A percentile compares a stretch with the other conserved stretches of the same genome.
phyloP scores from a whole-genome alignment of 805 yeast species.

The Yarrowia osloensis region DNA sequence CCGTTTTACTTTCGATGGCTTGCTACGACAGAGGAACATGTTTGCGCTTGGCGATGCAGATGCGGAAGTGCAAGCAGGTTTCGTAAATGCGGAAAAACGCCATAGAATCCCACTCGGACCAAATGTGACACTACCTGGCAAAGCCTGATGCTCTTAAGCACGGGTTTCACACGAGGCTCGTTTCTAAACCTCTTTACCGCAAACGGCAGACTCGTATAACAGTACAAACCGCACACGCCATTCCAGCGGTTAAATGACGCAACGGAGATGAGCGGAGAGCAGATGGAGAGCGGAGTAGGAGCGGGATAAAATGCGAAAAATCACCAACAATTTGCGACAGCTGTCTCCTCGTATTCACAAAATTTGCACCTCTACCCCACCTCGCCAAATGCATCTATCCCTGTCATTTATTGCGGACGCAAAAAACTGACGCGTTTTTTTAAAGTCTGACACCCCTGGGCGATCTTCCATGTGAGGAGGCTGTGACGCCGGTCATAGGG shows the following conservation, averaged over 20 bases:
- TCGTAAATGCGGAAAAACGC: no score
- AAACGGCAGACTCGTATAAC: neutral
- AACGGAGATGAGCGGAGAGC: neutral
- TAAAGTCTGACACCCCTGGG: conserved; percentile 3
- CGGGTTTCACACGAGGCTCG: neutral
- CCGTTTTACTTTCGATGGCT: neutral
- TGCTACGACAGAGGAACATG: neutral
- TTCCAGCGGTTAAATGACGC: neutral
- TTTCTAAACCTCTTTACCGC: neutral
- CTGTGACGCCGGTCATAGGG: neutral
- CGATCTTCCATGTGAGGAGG: neutral
- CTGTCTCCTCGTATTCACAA: no score
- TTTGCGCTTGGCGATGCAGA: neutral
- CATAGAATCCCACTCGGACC: no score
- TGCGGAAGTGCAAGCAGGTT: no score
- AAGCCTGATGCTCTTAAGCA: no score
- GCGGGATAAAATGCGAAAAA: neutral
- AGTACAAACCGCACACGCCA: conserved; percentile 3
- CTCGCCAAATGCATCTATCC: neutral
- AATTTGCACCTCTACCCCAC: no score
- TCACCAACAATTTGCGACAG: neutral
- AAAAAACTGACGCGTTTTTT: neutral
- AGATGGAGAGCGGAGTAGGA: no score
- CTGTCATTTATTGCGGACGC: no score
- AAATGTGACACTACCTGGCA: no score